Conservation (phyloP, 106 monocot species). For the Dendrobium chrysotoxum region DNA sequence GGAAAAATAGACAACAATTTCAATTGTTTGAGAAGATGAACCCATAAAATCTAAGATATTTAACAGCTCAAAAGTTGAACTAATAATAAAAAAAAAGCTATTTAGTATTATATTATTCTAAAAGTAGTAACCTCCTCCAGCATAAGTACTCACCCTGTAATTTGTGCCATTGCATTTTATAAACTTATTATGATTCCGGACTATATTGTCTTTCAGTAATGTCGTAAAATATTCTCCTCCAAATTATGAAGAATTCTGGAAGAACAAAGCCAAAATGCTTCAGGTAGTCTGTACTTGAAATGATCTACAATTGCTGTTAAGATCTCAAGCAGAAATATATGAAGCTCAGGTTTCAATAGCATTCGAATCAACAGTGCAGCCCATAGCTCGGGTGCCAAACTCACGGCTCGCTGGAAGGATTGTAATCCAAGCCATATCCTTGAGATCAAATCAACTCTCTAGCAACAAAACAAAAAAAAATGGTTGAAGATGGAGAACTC, state of each 20-base stretch:
- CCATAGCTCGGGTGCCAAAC: slow-evolving; percentile 70
- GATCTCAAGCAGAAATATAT: slow-evolving; percentile 47
- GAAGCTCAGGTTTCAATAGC: slow-evolving; percentile 53
- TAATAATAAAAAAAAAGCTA: too few species aligned
- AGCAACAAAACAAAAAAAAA: slow-evolving; percentile 11
- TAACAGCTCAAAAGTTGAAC: too few species aligned
- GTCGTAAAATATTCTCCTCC: slow-evolving; percentile 13
- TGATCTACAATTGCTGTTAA: slow-evolving; percentile 35
- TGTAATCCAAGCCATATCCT: slow-evolving; percentile 47
- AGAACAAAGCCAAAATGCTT: slow-evolving; percentile 65
- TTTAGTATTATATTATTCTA: too few species aligned
- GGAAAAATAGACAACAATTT: too few species aligned
- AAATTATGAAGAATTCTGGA: slow-evolving; percentile 60
- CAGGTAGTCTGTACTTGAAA: slow-evolving; percentile 37
- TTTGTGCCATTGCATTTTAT: too few species aligned
- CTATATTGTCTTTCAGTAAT: too few species aligned
- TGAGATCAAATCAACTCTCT: slow-evolving; percentile 39
- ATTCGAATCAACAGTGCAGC: slow-evolving; percentile 57
- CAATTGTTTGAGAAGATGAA: too few species aligned
- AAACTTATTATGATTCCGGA: too few species aligned
- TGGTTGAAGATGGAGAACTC: too few species aligned
- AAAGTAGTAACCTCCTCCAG: too few species aligned
- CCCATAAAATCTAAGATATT: too few species aligned
- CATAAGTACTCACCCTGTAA: too few species aligned
- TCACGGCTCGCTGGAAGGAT: slow-evolving; percentile 46